Conservation (phyloP, 1,284 basidiomycete species). For the Ustilago curta region DNA sequence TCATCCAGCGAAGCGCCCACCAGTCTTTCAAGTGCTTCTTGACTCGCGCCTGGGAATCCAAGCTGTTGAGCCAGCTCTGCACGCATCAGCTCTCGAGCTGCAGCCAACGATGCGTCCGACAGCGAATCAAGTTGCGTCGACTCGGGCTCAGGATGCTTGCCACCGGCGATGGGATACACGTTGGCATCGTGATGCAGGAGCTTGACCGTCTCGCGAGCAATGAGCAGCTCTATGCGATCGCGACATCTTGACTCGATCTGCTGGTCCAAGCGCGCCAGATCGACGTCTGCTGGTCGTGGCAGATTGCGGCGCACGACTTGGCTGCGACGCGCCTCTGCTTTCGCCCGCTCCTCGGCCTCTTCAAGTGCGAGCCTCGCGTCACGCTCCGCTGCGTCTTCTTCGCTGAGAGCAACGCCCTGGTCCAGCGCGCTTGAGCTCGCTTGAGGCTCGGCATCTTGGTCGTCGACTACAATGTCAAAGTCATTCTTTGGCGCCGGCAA, state of each 20-base stretch:
- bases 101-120: conserved; percentile 80
- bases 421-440: conserved; percentile 13
- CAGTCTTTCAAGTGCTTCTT: conserved; percentile 77
- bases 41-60: conserved; percentile 85
- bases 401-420: conserved; percentile 19
- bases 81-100: conserved; percentile 81
- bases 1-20: conserved; percentile 43
- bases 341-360: conserved; percentile 79
- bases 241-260: conserved; percentile 49
- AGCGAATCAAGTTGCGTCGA: conserved; percentile 81
- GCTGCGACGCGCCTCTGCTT: conserved; percentile 79
- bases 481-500: conserved; percentile 96
- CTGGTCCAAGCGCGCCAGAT: conserved; percentile 77
- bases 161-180: conserved; percentile 85
- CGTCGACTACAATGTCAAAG: conserved; percentile 91
- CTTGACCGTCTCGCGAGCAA: conserved; percentile 82
- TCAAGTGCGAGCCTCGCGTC: conserved; percentile 81
- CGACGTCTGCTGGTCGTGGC: conserved; percentile 86
- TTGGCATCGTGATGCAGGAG: conserved; percentile 90
- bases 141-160: conserved; percentile 81
- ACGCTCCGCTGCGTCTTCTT: conserved; percentile 85
- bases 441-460: conserved; percentile 24
- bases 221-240: conserved; percentile 75
- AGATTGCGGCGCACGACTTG: conserved; percentile 84
- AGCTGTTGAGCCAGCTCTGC: conserved; percentile 81